Evolutionary conservation across 208 protist genomes (phyloP).

Genomic region (Leishmania turanica): DNA sequence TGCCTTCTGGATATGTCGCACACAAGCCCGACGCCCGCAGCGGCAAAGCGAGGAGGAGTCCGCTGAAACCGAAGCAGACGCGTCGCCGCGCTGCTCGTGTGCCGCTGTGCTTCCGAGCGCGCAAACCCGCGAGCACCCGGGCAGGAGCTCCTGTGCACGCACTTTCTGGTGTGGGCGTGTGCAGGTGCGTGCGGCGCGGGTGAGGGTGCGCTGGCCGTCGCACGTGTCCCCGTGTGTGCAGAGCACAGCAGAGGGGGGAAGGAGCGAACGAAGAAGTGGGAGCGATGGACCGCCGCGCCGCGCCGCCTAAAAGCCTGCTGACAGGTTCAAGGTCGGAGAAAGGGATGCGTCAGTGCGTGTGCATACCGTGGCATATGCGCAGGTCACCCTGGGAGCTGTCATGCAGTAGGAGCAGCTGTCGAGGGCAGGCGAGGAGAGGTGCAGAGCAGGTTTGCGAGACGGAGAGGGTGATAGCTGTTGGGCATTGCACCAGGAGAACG

Average conservation of each 20-base stretch:
- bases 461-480: not conserved
- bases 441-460: not conserved
- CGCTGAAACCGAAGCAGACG: not conserved
- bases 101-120: not conserved
- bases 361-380: not conserved
- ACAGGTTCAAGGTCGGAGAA: not conserved
- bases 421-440: constrained; percentile 2
- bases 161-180: not conserved
- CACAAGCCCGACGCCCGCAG: not conserved
- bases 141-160: not conserved
- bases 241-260: not conserved
- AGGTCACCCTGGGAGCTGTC: not conserved
- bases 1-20: not conserved
- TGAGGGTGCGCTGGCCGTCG: not conserved
- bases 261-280: not conserved
- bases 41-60: not conserved
- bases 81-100: not conserved
- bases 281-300: not conserved
- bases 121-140: not conserved
- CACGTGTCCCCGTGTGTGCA: not conserved
- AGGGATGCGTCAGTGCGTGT: not conserved
- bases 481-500: not conserved
- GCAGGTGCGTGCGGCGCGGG: too few relatives aligned
- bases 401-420: not conserved
- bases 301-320: not conserved